Conservation (phyloP, 2,329 filamentous ascomycete species). For the Cytospora leucostoma region DNA sequence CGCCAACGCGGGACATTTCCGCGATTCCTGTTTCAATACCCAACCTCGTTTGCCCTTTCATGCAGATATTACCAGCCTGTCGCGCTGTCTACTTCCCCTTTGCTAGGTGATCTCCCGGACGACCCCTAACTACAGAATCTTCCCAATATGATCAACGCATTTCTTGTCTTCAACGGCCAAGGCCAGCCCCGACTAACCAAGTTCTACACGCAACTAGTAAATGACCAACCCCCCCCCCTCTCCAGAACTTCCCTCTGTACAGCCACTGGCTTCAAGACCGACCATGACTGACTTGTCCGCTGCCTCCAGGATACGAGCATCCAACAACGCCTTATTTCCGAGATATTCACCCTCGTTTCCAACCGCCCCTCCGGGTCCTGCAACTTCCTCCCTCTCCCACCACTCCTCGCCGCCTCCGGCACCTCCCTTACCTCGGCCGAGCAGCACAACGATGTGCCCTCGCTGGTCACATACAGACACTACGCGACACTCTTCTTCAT, state of each 20-base stretch:
- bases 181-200: slow-evolving; percentile 96
- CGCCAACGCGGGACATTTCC: slow-evolving; percentile 11
- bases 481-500: slow-evolving; percentile 99
- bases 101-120: not conserved
- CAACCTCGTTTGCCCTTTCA: not conserved
- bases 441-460: slow-evolving; percentile 82
- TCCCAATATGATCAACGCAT: slow-evolving; percentile 88
- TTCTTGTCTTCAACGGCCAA: slow-evolving; percentile 97
- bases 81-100: too few species aligned
- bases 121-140: not conserved
- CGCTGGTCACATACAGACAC: slow-evolving; percentile 95
- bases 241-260: not conserved
- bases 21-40: not conserved
- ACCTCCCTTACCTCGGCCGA: slow-evolving; percentile 65
- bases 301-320: slow-evolving; percentile 85
- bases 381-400: slow-evolving; percentile 87
- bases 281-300: not conserved
- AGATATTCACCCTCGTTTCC: slow-evolving; percentile 95
- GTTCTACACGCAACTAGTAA: slow-evolving; percentile 95
- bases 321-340: slow-evolving; percentile 92
- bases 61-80: not conserved
- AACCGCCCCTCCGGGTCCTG: slow-evolving; percentile 90
- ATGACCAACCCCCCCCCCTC: slow-evolving; percentile 22
- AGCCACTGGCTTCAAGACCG: not conserved
- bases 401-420: slow-evolving; percentile 63